Conservation (phyloP, 2,329 filamentous ascomycete species). For the Trichoderma koningiopsis region DNA sequence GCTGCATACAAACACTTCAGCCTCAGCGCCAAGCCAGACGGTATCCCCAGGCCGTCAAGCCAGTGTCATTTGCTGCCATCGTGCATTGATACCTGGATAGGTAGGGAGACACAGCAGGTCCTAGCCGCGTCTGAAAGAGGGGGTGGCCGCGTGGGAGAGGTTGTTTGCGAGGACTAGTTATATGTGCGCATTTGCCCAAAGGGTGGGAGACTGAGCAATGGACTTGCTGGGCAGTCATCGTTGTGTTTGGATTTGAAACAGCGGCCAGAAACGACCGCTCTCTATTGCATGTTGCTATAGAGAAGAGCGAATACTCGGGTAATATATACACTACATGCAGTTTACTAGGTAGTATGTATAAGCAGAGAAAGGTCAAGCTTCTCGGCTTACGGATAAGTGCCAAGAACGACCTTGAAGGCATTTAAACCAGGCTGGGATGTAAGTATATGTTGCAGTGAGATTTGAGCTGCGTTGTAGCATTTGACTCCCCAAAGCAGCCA, state of each 20-base stretch:
- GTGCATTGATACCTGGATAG: slow-evolving; percentile 1
- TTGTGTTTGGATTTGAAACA: background rate
- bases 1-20: slow-evolving; percentile 22
- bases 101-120: slow-evolving; percentile 1
- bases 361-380: slow-evolving; percentile 6
- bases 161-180: background rate
- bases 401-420: background rate
- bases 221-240: background rate
- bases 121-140: background rate
- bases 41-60: background rate
- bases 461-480: background rate
- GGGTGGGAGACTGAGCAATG: background rate
- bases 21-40: slow-evolving; percentile 18
- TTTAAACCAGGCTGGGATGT: background rate
- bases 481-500: background rate
- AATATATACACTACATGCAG: background rate
- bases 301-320: slow-evolving; percentile 9
- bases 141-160: background rate
- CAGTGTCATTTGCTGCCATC: slow-evolving; percentile 7
- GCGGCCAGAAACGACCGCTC: background rate
- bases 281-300: background rate
- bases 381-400: background rate
- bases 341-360: background rate
- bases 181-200: background rate
- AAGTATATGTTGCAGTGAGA: background rate